Base-by-base conservation (phyloP, 2,329 filamentous ascomycete genomes). In the Epichloe typhina region DNA sequence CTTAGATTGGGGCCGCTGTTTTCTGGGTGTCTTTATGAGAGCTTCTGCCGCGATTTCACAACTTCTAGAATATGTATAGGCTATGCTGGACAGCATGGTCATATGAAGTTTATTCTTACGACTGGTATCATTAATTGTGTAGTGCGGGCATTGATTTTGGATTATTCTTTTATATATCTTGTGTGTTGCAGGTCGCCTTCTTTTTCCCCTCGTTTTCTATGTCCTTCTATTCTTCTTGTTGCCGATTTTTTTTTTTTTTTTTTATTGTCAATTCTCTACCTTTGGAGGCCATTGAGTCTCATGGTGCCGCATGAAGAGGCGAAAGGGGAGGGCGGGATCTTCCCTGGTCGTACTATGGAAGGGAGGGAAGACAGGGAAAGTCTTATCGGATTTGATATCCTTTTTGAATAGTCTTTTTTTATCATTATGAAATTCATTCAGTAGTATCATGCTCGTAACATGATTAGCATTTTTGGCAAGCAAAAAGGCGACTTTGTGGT, bases 1-100 rank as follows among this genome's bases (percentile, higher is more conserved):
- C 66, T 42, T 66, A 58, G 56, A 49, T 54, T 49, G 53, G 53
- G 40, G 48, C 37, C 12, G 53, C 47, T 36, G 52, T 55, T 26
- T 52, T 56, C 41, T 54, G 39, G 51, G 51, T 53, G n/a, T 38
- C 45, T 33, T 43, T 50, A 33, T 46, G 45, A 53, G 45, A 19
- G 35, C n/a, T n/a, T 6, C 9, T 9, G n/a, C n/a, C 37, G 13
- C 13, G 40, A 19, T 15, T 11, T 7, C 15, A 26, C 21, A 19
- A 44, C 13, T 19, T 46, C 31, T 13, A 15, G 33, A 31, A 38
- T 15, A 12, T 40, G 35, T 46, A 37, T 35, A 33, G 35, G 40
- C 46, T 45, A 40, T 36, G 26, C 31, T 33, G 31, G 33, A 38
- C 26, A 50, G 49, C 37, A 46, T 36, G 11, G 45, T 19, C 21